Conservation (phyloP, 2,329 filamentous ascomycete species). For the Penicillium sumatraense region DNA sequence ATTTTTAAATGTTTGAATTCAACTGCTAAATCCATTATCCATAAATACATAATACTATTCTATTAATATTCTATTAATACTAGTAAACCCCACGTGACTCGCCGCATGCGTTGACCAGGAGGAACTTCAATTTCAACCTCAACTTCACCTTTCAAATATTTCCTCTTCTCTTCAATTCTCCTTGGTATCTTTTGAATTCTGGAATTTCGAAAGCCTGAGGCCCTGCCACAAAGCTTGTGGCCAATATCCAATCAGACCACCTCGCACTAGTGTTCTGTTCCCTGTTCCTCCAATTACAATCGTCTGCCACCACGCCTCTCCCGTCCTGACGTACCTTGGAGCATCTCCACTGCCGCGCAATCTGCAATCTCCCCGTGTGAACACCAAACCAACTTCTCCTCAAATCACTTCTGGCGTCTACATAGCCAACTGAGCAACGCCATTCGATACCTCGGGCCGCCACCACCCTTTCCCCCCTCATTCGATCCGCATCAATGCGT, state of each 20-base stretch:
- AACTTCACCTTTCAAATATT: no score
- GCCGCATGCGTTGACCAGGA: background rate
- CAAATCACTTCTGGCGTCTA: no score
- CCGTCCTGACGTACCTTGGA: background rate
- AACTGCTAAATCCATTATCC: no score
- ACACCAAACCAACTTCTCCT: background rate
- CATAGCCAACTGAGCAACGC: no score
- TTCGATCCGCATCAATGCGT: background rate
- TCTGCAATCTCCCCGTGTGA: background rate
- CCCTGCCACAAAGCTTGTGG: background rate
- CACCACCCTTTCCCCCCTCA: background rate
- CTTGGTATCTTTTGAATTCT: no score
- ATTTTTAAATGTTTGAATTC: no score
- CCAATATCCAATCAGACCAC: no score
- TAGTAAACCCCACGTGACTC: background rate
- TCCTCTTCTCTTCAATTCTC: background rate
- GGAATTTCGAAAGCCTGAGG: no score
- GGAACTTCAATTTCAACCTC: background rate
- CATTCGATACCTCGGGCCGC: background rate
- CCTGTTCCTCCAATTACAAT: background rate
- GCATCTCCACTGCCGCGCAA: slow-evolving; percentile 4
- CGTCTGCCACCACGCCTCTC: background rate
- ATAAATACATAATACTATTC: no score
- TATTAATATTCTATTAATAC: no score
- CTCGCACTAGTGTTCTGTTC: no score